Evolutionary conservation across 495 filamentous ascomycete species (phyloP), one percentile per base, ranked within the genome.

Genomic region (Tricharina praecox): DNA sequence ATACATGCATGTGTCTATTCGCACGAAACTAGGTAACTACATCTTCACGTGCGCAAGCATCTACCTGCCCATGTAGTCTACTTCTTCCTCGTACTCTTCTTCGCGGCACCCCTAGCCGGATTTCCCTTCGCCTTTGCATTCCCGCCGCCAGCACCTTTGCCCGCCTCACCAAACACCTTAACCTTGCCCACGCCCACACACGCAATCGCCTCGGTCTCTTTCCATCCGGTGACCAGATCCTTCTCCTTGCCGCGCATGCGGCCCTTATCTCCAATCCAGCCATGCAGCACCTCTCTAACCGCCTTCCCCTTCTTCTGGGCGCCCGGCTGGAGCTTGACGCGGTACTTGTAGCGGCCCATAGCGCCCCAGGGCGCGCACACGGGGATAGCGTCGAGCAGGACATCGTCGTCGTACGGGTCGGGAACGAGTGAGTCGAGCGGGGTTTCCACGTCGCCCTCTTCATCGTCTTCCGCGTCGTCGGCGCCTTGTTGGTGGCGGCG

Each of bases 281-380:
- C 71, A 30, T 73, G 72, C 15, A 93, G 58, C 33, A 95, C 81
- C 64, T 94, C 86, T 64, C 82, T 82, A 20, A 94, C 76, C 13
- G 88, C 90, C 62, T 94, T 97, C 1, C 88, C 87, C 66, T 93
- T 92, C 71, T 97, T 97, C 54, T 77, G 71, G 2, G 75, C 55
- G 2, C 90, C 90, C 0, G 90, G 90, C 66, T 96, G 90, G 52
- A 97, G 54, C 68, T 96, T 97, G 16, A 74, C 81, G 59, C 85
- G 82, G 66, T 93, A 95, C 65, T 92, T 93, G 55, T 79, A 81
- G 40, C 70, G 74, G 0, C 64, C 67, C 51, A 97, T 68, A 1
- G 90, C 82, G 15, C 70, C 69, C 80, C 86, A 95, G 3, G 90
- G 90, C 15, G 84, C 90, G 62, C 88, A 95, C 3, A 96, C 70